A percentile compares a stretch with the other conserved stretches of the same genome.
phyloP scores from a whole-genome alignment of 2,329 filamentous ascomycete species.

The Exserohilum rostratum region DNA sequence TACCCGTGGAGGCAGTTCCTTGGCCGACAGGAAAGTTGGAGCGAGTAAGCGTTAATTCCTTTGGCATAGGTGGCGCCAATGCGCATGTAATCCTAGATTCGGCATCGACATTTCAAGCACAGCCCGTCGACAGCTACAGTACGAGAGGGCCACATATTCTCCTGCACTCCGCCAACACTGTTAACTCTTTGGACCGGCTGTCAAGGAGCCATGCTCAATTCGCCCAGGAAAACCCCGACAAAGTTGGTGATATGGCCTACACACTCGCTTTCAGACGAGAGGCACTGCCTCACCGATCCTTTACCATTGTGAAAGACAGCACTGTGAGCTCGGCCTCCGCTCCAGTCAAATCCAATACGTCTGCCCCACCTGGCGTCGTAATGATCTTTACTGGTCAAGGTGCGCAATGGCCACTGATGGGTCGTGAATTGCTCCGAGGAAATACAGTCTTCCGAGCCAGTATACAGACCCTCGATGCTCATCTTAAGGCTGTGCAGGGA shows the following conservation, averaged over 20 bases:
- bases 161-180: too few relatives aligned
- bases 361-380: background rate
- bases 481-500: too few relatives aligned
- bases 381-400: conserved; percentile 51
- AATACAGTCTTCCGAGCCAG: too few relatives aligned
- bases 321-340: too few relatives aligned
- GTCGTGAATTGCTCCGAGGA: conserved; percentile 37
- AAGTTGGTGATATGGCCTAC: background rate
- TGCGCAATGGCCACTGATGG: conserved; percentile 52
- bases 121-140: conserved; percentile 15
- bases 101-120: background rate
- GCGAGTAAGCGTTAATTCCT: conserved; percentile 27
- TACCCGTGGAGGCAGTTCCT: conserved; percentile 56
- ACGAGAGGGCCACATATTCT: too few relatives aligned
- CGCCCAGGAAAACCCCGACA: too few relatives aligned
- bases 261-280: background rate
- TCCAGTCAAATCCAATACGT: too few relatives aligned
- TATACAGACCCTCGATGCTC: too few relatives aligned
- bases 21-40: background rate
- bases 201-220: too few relatives aligned
- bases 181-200: too few relatives aligned
- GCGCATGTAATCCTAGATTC: conserved; percentile 29
- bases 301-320: background rate
- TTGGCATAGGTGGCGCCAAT: conserved; percentile 36
- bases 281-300: background rate